These are phyloP conservation scores for Xylaria sp. DNA, from an alignment of 2,329 filamentous ascomycete species.

Conservation along the genomic window DNA sequence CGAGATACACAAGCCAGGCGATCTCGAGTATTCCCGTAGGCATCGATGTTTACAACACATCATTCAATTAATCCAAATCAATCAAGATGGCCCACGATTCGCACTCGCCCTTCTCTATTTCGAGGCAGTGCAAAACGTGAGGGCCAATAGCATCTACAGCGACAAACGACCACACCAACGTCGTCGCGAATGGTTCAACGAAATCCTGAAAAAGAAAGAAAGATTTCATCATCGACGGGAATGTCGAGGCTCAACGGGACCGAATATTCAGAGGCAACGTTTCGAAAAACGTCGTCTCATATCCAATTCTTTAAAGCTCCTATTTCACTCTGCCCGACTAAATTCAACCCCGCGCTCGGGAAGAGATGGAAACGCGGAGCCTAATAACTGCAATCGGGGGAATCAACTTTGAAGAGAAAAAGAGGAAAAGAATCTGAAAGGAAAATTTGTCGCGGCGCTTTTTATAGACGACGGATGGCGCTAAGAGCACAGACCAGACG, in stretches of 20 bases:
- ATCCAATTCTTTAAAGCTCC: slow-evolving; percentile 62
- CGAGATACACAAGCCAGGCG: neutral
- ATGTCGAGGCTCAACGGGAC: slow-evolving; percentile 52
- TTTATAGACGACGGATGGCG: slow-evolving; percentile 11
- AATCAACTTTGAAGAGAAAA: slow-evolving; percentile 48
- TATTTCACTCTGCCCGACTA: slow-evolving; percentile 51
- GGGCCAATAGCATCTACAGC: neutral
- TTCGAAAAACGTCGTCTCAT: slow-evolving; percentile 38
- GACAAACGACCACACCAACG: neutral
- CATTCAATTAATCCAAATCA: neutral
- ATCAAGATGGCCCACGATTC: neutral
- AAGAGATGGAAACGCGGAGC: slow-evolving; percentile 41
- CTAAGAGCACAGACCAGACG: slow-evolving; percentile 14
- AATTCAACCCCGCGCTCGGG: slow-evolving; percentile 52
- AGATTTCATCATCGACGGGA: neutral
- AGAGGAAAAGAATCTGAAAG: slow-evolving; percentile 21
- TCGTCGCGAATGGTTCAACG: neutral
- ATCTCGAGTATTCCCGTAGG: neutral
- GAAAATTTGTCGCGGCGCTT: slow-evolving; percentile 8
- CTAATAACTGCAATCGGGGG: slow-evolving; percentile 50
- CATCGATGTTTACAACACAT: neutral
- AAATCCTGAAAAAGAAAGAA: too few species aligned
- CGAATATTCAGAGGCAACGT: slow-evolving; percentile 42
- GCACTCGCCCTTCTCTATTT: neutral
- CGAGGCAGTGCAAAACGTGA: neutral